phyloP scores from a whole-genome alignment of 139 green algal species.

The Pleodorina starrii region DNA sequence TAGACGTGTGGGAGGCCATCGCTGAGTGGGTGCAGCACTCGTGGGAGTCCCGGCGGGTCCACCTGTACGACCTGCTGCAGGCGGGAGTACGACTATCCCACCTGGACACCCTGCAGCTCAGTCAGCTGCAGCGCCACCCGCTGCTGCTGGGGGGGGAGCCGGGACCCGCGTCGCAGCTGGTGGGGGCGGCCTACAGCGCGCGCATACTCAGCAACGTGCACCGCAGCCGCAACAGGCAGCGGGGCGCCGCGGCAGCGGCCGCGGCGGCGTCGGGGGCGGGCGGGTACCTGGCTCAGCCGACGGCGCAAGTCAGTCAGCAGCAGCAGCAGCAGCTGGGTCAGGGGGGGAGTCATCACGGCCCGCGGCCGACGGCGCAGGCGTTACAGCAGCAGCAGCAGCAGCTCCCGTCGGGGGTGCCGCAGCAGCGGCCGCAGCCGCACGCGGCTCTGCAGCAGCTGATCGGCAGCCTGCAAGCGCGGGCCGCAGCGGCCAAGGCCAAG shows the following conservation, averaged over 20 bases:
- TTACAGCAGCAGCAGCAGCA: neutral
- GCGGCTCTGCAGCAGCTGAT: constrained; percentile 40
- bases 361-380: too few species aligned
- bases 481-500: neutral
- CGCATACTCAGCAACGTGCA: constrained; percentile 41
- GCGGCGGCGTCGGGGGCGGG: neutral
- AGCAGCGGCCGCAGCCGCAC: neutral
- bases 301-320: neutral
- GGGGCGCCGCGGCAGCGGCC: neutral
- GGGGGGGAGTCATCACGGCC: neutral
- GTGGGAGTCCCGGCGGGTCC: neutral
- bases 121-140: constrained; percentile 21
- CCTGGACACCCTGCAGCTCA: constrained; percentile 28
- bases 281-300: neutral
- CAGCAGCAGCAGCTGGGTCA: neutral
- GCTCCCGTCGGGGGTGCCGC: neutral
- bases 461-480: constrained; percentile 19
- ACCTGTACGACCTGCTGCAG: constrained; percentile 20
- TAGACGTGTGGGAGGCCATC: constrained; percentile 46
- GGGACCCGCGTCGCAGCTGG: constrained; percentile 5
- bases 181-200: constrained; percentile 19
- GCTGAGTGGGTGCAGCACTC: constrained; percentile 7
- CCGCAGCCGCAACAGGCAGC: neutral
- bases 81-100: constrained; percentile 21
- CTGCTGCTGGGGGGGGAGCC: constrained; percentile 29